phyloP scores from a whole-genome alignment of 768 basidiomycete species.

The Amylocystis lapponica region DNA sequence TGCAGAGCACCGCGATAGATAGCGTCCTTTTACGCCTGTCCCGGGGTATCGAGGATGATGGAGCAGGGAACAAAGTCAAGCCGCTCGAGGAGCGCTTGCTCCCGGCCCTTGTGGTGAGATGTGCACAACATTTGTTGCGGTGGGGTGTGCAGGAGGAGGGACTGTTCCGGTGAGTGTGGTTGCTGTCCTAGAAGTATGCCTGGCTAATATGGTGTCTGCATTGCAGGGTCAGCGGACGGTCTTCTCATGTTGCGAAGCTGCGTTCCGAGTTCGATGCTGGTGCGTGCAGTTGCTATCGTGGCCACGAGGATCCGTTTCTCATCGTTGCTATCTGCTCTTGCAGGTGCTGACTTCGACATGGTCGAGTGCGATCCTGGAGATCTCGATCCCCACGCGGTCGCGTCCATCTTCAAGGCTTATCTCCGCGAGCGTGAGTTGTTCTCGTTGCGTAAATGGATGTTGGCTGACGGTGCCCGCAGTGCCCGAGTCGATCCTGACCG shows the following conservation, averaged over 20 bases:
- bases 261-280: conserved; percentile 81
- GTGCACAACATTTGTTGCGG: conserved; percentile 71
- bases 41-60: conserved; percentile 5
- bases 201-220: conserved; percentile 2
- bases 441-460: conserved; percentile 7
- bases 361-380: conserved; percentile 74
- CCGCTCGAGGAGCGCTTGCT: conserved; percentile 33
- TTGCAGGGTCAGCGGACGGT: conserved; percentile 73
- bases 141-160: conserved; percentile 90
- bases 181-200: background rate
- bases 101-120: conserved; percentile 76
- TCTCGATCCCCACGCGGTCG: conserved; percentile 90
- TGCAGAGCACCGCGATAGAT: conserved; percentile 49
- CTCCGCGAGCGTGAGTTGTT: conserved; percentile 78
- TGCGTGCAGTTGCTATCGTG: conserved; percentile 12
- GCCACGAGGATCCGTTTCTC: too few species aligned
- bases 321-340: conserved; percentile 4
- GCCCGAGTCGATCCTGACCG: conserved; percentile 81
- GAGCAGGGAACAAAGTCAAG: conserved; percentile 7
- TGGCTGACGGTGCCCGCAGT: conserved; percentile 42
- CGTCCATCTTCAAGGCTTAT: conserved; percentile 89
- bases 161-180: conserved; percentile 64
- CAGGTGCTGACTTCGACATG: conserved; percentile 86
- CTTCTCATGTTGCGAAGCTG: conserved; percentile 72
- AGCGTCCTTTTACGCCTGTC: conserved; percentile 11